Conservation (phyloP, 2,329 filamentous ascomycete genomes). For the Coniochaeta sp. region DNA sequence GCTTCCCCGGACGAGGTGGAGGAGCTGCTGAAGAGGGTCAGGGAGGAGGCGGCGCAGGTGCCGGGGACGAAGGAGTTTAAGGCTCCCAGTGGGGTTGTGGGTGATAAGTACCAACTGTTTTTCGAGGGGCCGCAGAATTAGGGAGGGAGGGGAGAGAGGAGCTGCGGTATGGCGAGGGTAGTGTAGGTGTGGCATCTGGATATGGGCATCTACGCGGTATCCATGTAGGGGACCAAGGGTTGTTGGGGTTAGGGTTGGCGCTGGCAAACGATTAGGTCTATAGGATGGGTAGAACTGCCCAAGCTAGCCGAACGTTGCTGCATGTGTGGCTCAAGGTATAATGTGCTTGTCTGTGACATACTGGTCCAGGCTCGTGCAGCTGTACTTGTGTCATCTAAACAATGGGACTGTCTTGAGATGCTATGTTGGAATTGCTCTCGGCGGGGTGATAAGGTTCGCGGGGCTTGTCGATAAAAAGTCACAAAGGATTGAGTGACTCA, state of each 20-base stretch:
- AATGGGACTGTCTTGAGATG: not conserved
- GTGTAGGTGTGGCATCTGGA: not conserved
- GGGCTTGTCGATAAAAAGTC: not conserved
- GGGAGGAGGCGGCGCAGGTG: constrained; percentile 19
- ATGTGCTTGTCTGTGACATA: too few species aligned
- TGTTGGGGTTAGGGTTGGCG: not conserved
- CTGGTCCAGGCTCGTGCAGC: not conserved
- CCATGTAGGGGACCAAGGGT: not conserved
- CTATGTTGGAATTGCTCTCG: not conserved
- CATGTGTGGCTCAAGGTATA: too few species aligned
- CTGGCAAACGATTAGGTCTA: not conserved
- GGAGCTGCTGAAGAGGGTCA: constrained; percentile 40
- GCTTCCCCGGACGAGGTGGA: constrained; percentile 55
- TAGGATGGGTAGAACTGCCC: not conserved
- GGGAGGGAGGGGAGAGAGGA: not conserved
- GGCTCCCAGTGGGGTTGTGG: constrained; percentile 32
- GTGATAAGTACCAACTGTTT: constrained; percentile 26
- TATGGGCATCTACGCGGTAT: not conserved
- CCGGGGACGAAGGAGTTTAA: constrained; percentile 32
- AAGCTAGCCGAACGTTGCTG: too few species aligned
- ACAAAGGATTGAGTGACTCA: constrained; percentile 1
- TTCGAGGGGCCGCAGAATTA: constrained; percentile 25
- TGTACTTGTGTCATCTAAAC: not conserved
- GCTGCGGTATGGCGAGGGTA: not conserved
- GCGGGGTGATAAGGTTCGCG: not conserved